Percentiles rank a stretch among this genome's conserved stretches.
These are phyloP conservation scores for Penicillium steckii DNA, from an alignment of 495 filamentous ascomycete genomes.

Conservation along the genomic window DNA sequence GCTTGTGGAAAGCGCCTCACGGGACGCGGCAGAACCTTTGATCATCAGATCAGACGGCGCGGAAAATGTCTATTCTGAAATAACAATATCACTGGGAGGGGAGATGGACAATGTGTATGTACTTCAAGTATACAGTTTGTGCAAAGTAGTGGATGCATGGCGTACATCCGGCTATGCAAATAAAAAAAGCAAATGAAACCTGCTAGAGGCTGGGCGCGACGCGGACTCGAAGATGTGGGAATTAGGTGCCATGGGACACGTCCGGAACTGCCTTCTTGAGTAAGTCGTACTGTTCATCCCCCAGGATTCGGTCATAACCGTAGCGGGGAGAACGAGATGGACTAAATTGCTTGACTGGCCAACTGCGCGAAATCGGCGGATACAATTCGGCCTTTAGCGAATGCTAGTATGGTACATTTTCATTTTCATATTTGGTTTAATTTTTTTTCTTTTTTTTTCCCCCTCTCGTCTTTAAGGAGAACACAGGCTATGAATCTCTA, in stretches of 20 bases:
- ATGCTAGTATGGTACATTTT: neutral
- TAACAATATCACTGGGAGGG: neutral
- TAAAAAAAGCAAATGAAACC: neutral
- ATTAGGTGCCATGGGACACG: neutral
- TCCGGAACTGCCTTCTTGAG: conserved; percentile 26
- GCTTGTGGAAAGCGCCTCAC: conserved; percentile 21
- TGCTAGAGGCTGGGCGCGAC: neutral
- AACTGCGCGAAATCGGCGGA: neutral
- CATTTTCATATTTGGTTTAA: too few relatives aligned
- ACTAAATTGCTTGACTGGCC: neutral
- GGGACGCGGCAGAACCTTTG: conserved; percentile 1
- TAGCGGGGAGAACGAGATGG: conserved; percentile 2
- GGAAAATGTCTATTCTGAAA: conserved; percentile 7
- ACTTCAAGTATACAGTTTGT: too few relatives aligned
- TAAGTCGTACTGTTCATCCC: conserved; percentile 14
- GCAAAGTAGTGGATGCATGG: neutral
- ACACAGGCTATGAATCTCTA: neutral
- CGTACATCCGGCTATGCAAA: conserved; percentile 6
- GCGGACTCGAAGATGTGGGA: neutral
- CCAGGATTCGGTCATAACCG: conserved; percentile 21
- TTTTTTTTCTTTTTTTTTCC: too few relatives aligned
- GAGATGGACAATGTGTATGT: neutral
- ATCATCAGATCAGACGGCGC: neutral
- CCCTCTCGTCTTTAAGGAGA: neutral
- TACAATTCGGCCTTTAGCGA: neutral